Conservation (phyloP, 2,329 filamentous ascomycete species). For the Ceratocystis ficicola region DNA sequence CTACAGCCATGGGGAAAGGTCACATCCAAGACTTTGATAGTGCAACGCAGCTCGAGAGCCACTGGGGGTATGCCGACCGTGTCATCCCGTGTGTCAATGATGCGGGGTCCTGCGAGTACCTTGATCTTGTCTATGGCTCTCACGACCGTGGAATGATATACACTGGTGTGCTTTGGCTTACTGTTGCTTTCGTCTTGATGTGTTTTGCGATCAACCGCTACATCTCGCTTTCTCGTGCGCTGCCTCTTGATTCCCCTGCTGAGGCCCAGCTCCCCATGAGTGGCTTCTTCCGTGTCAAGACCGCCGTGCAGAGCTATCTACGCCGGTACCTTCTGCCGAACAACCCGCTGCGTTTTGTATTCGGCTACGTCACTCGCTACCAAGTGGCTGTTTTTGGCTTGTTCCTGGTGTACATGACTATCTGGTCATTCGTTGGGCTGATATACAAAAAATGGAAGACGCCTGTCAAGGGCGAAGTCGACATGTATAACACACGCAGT, state of each 20-base stretch:
- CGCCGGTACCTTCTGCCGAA: constrained; percentile 51
- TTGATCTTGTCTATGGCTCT: constrained; percentile 39
- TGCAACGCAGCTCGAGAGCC: constrained; percentile 30
- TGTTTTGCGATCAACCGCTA: constrained; percentile 30
- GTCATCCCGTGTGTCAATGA: constrained; percentile 37
- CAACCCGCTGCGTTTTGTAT: constrained; percentile 39
- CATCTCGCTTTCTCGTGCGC: background rate
- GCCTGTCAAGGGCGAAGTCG: constrained; percentile 46
- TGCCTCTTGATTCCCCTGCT: constrained; percentile 23
- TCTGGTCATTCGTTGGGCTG: constrained; percentile 60
- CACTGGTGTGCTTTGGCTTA: constrained; percentile 39
- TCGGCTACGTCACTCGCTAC: constrained; percentile 55
- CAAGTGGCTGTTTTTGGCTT: constrained; percentile 51
- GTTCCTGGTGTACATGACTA: constrained; percentile 48
- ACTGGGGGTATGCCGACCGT: constrained; percentile 40
- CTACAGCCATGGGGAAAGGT: constrained; percentile 22
- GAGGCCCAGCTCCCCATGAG: constrained; percentile 23
- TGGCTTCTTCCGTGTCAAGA: constrained; percentile 13
- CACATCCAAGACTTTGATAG: constrained; percentile 36
- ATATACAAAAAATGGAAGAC: constrained; percentile 58
- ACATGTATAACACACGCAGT: constrained; percentile 50
- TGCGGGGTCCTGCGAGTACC: constrained; percentile 37
- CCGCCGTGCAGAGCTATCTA: constrained; percentile 23
- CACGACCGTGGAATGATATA: constrained; percentile 43
- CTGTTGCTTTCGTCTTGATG: constrained; percentile 34